Base-by-base conservation (phyloP, 768 basidiomycete genomes). In the Lenzites betulinus region DNA sequence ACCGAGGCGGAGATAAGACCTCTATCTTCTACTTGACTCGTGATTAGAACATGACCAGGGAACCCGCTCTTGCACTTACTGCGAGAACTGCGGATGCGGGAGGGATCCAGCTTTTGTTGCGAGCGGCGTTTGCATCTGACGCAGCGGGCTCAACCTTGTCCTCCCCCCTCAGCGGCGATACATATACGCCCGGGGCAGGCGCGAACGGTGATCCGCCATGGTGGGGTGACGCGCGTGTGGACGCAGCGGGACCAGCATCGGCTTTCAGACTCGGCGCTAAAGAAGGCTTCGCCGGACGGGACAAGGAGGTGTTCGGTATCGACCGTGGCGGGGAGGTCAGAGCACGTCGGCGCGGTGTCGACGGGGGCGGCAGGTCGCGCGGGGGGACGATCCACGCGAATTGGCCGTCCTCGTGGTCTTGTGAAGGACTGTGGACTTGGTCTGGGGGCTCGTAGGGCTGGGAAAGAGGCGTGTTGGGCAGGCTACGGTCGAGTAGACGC, bases 151-250 rank as follows among this genome's bases (percentile, higher is more conserved):
- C 54, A n/a, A n/a, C n/a, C n/a, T n/a, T n/a, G 25, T 42, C 47
- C 39, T 51, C 35, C 33, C 38, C 22, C 28, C 60, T 66, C 26
- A 73, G 67, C 46, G 74, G 76, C 48, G 74, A 77, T 58, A 77
- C 50, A 35, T 64, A 66, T 36, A 66, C 49, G 1, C 67, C 71
- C 8, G 67, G 63, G 22, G 67, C 66, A 7, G 70, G 68, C 7
- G 69, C 66, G 26, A 71, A 71, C 5, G 52, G 36, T 12, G 36
- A 22, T 28, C 26, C 26, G 35, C 39, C 38, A 18, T 20, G n/a
- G 22, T 12, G n/a, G n/a, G n/a, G n/a, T n/a, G n/a, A n/a, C n/a
- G n/a, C n/a, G n/a, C n/a, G n/a, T n/a, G n/a, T n/a, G n/a, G n/a
- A n/a, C n/a, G n/a, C n/a, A n/a, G n/a, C 39, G 0, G 15, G 5